phyloP scores from a whole-genome alignment of 2,329 filamentous ascomycete genomes.

The Cercospora citrullina region DNA sequence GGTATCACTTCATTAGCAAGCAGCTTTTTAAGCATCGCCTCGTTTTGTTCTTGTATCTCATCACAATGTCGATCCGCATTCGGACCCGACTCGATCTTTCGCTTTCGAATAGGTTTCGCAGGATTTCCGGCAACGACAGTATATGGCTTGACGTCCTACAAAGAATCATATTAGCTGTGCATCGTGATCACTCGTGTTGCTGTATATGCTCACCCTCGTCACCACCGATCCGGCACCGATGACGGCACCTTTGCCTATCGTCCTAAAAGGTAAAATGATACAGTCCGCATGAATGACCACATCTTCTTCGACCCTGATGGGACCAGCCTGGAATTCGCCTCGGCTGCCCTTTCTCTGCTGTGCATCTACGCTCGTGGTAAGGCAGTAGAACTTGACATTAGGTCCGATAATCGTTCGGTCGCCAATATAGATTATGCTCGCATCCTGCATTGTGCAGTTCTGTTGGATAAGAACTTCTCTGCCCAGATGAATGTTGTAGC shows the following conservation, averaged over 20 bases:
- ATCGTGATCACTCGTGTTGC: neutral
- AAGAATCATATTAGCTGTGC: neutral
- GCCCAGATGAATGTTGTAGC: conserved; percentile 89
- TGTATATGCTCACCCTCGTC: conserved; percentile 48
- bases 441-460: conserved; percentile 83
- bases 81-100: conserved; percentile 29
- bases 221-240: conserved; percentile 58
- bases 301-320: conserved; percentile 74
- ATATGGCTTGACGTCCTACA: conserved; percentile 49
- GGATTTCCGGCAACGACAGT: conserved; percentile 52
- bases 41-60: conserved; percentile 35
- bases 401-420: conserved; percentile 70
- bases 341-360: conserved; percentile 68
- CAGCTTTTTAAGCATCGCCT: conserved; percentile 27
- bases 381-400: conserved; percentile 82
- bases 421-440: conserved; percentile 79
- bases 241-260: conserved; percentile 55
- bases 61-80: conserved; percentile 29
- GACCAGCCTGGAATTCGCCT: conserved; percentile 68
- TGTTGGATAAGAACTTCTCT: conserved; percentile 80
- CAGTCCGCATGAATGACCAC: conserved; percentile 65
- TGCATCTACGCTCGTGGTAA: conserved; percentile 70
- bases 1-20: conserved; percentile 19
- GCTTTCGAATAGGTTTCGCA: conserved; percentile 32
- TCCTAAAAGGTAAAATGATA: conserved; percentile 59